Conservation (phyloP, 768 basidiomycete genomes). For the Lactifluus echinatus region DNA sequence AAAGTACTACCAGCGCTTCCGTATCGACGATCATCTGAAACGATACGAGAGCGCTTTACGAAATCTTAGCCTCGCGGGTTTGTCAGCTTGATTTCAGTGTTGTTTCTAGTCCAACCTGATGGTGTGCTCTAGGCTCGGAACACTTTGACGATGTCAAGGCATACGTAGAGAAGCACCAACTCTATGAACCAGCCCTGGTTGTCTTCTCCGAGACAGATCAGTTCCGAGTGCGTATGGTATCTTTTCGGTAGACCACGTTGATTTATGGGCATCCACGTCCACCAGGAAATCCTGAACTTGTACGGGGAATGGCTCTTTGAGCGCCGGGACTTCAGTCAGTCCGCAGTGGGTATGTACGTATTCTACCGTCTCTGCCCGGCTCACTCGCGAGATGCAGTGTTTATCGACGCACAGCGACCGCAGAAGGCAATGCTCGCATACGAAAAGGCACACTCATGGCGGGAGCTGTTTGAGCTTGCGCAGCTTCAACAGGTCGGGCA, state of each 20-base stretch:
- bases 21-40: slow-evolving; percentile 87
- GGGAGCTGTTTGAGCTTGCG: slow-evolving; percentile 81
- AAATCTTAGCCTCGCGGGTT: slow-evolving; percentile 68
- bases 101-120: neutral
- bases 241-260: neutral
- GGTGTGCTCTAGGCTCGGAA: slow-evolving; percentile 40
- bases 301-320: slow-evolving; percentile 90
- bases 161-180: slow-evolving; percentile 70
- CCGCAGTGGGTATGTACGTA: slow-evolving; percentile 59
- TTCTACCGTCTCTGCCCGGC: too few species aligned
- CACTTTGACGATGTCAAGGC: slow-evolving; percentile 71
- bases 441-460: slow-evolving; percentile 85
- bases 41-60: slow-evolving; percentile 64
- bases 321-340: slow-evolving; percentile 70
- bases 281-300: slow-evolving; percentile 54
- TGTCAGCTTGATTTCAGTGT: neutral
- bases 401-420: slow-evolving; percentile 53
- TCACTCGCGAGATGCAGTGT: slow-evolving; percentile 40
- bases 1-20: slow-evolving; percentile 75
- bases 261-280: neutral
- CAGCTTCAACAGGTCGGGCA: slow-evolving; percentile 37
- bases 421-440: slow-evolving; percentile 80
- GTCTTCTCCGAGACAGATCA: slow-evolving; percentile 65
- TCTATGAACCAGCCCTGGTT: slow-evolving; percentile 64
- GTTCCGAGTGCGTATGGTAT: slow-evolving; percentile 41